Evolutionary conservation across 768 basidiomycete genomes (phyloP).

Genomic region (Boletus rubropictus): DNA sequence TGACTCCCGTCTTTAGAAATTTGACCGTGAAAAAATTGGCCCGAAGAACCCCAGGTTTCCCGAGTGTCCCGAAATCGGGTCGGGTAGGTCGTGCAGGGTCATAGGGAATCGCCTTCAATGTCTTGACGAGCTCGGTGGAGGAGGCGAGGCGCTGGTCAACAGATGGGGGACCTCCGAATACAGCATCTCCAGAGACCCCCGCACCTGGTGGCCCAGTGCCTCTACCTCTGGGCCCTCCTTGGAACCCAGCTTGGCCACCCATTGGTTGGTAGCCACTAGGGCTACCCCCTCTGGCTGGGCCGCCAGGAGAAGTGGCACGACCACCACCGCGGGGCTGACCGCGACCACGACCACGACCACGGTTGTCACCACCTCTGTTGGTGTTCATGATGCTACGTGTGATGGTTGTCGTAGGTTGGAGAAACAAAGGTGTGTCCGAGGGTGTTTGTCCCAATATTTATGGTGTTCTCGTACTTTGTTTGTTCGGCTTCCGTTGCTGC

Average conservation of each 20-base stretch:
- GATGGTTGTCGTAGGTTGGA: not conserved
- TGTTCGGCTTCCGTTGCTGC: not conserved
- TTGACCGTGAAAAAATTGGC: constrained; percentile 47
- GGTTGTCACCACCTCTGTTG: constrained; percentile 8
- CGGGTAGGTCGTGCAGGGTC: constrained; percentile 38
- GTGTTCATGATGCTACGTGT: constrained; percentile 11
- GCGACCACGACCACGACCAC: constrained; percentile 19
- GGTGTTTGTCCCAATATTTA: constrained; percentile 2
- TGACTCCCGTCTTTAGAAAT: constrained; percentile 32
- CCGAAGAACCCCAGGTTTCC: constrained; percentile 37
- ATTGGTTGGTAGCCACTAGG: constrained; percentile 5
- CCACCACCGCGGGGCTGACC: constrained; percentile 9
- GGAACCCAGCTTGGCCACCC: constrained; percentile 9
- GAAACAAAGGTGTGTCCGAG: not conserved
- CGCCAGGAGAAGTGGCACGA: not conserved
- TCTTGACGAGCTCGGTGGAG: constrained; percentile 23
- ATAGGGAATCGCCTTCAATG: constrained; percentile 27
- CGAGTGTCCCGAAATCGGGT: constrained; percentile 42
- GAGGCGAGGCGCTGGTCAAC: constrained; percentile 32
- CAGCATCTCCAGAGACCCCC: constrained; percentile 23
- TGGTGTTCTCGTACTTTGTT: not conserved
- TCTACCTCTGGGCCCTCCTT: constrained; percentile 18
- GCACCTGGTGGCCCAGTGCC: constrained; percentile 25
- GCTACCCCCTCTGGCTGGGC: not conserved
- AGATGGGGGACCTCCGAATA: constrained; percentile 29